phyloP scores from a whole-genome alignment of 371 early-diverging fungal genomes.

The Rhizopus arrhizus region DNA sequence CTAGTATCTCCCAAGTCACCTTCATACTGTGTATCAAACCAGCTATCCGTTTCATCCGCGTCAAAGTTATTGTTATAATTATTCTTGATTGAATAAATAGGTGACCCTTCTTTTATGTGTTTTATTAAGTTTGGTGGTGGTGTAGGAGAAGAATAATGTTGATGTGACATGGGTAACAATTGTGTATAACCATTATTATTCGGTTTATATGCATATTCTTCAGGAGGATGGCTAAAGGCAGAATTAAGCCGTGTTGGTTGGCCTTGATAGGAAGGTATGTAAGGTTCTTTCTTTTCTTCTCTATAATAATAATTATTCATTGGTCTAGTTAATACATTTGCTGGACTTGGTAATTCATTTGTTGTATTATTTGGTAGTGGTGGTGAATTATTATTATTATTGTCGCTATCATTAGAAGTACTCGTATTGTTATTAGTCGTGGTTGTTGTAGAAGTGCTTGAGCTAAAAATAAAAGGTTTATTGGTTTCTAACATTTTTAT shows the following conservation, averaged over 20 bases:
- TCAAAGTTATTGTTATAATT: neutral
- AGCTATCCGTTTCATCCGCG: conserved; percentile 6
- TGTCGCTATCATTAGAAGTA: neutral
- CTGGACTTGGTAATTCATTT: conserved; percentile 1
- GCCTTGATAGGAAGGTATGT: conserved; percentile 5
- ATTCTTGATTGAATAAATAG: neutral
- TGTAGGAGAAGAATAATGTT: neutral
- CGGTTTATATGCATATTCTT: conserved; percentile 17
- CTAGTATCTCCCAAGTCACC: conserved; percentile 31
- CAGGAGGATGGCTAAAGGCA: conserved; percentile 12
- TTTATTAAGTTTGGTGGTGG: neutral
- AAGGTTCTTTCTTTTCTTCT: conserved; percentile 2
- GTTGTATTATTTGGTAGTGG: neutral
- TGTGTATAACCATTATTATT: conserved; percentile 1
- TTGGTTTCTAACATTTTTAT: conserved; percentile 27
- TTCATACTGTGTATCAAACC: conserved; percentile 15
- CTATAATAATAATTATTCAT: conserved; percentile 3
- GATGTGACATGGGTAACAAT: conserved; percentile 5
- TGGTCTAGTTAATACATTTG: neutral
- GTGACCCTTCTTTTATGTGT: neutral
- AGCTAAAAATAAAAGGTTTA: conserved; percentile 29
- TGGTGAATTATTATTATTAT: too few relatives aligned
- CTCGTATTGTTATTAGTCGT: conserved; percentile 2
- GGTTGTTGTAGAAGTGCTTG: conserved; percentile 7
- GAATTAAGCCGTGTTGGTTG: conserved; percentile 11